Evolutionary conservation across 2,329 filamentous ascomycete genomes (phyloP).

Genomic region (Exophiala viscosa): DNA sequence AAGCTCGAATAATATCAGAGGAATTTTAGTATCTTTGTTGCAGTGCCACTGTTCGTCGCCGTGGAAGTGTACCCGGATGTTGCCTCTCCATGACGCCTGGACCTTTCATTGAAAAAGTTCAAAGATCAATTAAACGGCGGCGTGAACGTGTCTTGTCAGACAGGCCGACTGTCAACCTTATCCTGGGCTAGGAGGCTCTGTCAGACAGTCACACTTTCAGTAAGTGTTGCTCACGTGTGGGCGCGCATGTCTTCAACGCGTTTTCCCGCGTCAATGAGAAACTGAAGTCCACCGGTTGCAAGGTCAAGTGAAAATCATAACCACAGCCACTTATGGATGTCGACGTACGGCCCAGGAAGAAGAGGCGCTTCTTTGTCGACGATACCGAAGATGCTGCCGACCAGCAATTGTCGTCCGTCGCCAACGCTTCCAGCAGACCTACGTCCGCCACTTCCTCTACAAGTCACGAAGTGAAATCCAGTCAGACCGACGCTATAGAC

Average conservation of each 20-base stretch:
- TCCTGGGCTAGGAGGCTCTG: too few relatives aligned
- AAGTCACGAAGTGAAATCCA: slow-evolving; percentile 6
- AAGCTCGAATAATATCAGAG: too few relatives aligned
- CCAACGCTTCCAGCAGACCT: slow-evolving; percentile 31
- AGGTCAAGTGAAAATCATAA: neutral
- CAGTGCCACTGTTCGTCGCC: too few relatives aligned
- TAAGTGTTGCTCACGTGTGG: slow-evolving; percentile 12
- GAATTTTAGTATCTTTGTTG: too few relatives aligned
- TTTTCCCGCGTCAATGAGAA: neutral
- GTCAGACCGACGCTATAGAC: slow-evolving; percentile 17
- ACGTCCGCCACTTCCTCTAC: slow-evolving; percentile 26
- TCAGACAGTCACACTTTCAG: neutral
- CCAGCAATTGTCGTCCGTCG: slow-evolving; percentile 29
- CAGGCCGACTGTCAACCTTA: too few relatives aligned
- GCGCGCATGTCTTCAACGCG: neutral
- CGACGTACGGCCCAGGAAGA: slow-evolving; percentile 57
- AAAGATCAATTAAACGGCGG: too few relatives aligned
- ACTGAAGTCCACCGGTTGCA: neutral
- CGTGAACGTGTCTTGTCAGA: too few relatives aligned
- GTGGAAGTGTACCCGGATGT: too few relatives aligned
- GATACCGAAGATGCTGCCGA: slow-evolving; percentile 35
- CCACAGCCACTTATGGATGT: slow-evolving; percentile 33
- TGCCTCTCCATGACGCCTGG: too few relatives aligned
- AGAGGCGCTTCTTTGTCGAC: slow-evolving; percentile 61
- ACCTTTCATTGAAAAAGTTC: too few relatives aligned